Percentiles rank a stretch among this genome's conserved stretches.
Evolutionary conservation across 2,329 filamentous ascomycete species (phyloP).

Genomic region (Trichoderma afroharzianum): DNA sequence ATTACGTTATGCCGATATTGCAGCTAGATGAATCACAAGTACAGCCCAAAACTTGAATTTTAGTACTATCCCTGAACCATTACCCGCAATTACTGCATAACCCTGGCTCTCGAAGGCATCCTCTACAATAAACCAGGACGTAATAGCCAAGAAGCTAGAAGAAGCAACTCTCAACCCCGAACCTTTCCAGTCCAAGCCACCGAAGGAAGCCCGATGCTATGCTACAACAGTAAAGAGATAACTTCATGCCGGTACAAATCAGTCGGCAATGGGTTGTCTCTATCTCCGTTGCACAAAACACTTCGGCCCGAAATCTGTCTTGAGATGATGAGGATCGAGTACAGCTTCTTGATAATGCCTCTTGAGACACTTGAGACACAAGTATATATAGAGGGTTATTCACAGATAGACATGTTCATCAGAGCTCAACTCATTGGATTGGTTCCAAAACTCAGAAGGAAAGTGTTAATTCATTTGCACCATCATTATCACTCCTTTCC

Average conservation of each 20-base stretch:
- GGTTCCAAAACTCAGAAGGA: background rate
- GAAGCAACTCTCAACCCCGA: background rate
- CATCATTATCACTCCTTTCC: background rate
- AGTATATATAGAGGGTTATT: background rate
- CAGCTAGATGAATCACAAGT: background rate
- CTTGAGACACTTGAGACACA: background rate
- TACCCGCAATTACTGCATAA: background rate
- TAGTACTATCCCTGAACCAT: background rate
- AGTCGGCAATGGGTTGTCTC: background rate
- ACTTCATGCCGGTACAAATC: background rate
- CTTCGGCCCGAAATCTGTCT: background rate
- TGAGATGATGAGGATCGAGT: background rate
- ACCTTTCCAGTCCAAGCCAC: background rate
- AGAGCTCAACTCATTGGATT: background rate
- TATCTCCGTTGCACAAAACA: background rate
- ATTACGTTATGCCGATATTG: background rate
- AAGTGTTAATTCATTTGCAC: background rate
- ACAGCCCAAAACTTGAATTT: background rate
- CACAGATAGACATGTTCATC: background rate
- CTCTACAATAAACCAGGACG: background rate
- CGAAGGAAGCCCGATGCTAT: conserved; percentile 7
- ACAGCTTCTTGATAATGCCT: background rate
- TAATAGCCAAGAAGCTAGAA: background rate
- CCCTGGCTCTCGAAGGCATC: background rate
- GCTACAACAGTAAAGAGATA: background rate